Evolutionary conservation across 148 eudicot species (phyloP).

Genomic region (Heliamphora exappendiculata): DNA sequence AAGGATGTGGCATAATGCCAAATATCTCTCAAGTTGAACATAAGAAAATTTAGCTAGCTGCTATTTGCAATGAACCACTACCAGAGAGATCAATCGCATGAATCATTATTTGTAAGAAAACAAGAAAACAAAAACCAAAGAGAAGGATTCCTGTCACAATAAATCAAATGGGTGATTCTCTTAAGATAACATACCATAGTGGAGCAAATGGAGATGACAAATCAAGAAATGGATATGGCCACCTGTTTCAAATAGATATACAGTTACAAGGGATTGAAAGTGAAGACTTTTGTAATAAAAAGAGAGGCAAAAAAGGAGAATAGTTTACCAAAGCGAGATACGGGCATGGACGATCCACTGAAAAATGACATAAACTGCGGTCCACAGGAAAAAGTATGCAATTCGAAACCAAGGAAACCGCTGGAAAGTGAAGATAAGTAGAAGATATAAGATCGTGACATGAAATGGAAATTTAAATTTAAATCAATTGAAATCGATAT

Average conservation of each 20-base stretch:
- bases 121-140: neutral
- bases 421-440: slow-evolving; percentile 27
- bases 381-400: slow-evolving; percentile 81
- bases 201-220: slow-evolving; percentile 73
- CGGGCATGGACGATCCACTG: slow-evolving; percentile 84
- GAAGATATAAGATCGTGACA: neutral
- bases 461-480: neutral
- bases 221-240: slow-evolving; percentile 99
- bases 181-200: slow-evolving; percentile 50
- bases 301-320: neutral
- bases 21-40: neutral
- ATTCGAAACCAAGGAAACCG: slow-evolving; percentile 91
- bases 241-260: slow-evolving; percentile 40
- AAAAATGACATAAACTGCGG: slow-evolving; percentile 57
- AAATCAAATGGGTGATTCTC: neutral
- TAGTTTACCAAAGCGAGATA: slow-evolving; percentile 53
- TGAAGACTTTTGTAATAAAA: neutral
- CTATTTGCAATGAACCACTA: neutral
- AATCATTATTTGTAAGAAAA: neutral
- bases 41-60: neutral
- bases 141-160: neutral
- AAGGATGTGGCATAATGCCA: neutral
- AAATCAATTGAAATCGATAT: neutral
- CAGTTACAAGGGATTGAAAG: neutral
- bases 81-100: neutral